Evolutionary conservation across 257 asterid species (phyloP).

Genomic region (Solanum pimpinellifolium): DNA sequence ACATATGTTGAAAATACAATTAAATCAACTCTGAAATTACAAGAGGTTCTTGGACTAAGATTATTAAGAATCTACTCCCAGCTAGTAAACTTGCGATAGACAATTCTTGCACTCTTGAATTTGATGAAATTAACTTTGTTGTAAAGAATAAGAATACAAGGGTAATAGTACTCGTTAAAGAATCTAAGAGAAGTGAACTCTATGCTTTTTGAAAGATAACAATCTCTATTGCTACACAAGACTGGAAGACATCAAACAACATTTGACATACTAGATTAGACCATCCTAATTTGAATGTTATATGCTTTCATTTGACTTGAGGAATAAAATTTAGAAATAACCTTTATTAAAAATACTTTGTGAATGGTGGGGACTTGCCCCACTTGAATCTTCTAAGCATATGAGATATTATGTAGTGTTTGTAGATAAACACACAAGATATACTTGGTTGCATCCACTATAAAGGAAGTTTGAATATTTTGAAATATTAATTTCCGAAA

Average conservation of each 20-base stretch:
- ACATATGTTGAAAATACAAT: not conserved
- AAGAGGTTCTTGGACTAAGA: not conserved
- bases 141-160: not conserved
- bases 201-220: not conserved
- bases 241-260: not conserved
- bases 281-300: not conserved
- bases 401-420: not conserved
- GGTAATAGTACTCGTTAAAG: fast-evolving
- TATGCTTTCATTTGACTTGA: not conserved
- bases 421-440: not conserved
- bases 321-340: not conserved
- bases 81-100: not conserved
- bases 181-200: not conserved
- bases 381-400: not conserved
- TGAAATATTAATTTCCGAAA: not conserved
- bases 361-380: not conserved
- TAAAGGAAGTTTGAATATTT: too few species aligned
- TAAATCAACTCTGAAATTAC: not conserved
- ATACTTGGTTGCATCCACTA: not conserved
- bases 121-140: too few species aligned
- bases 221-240: not conserved
- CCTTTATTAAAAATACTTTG: not conserved
- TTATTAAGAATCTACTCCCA: not conserved
- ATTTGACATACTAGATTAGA: not conserved
- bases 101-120: not conserved